phyloP scores from a whole-genome alignment of 2,329 filamentous ascomycete species.

The Colletotrichum sp. region DNA sequence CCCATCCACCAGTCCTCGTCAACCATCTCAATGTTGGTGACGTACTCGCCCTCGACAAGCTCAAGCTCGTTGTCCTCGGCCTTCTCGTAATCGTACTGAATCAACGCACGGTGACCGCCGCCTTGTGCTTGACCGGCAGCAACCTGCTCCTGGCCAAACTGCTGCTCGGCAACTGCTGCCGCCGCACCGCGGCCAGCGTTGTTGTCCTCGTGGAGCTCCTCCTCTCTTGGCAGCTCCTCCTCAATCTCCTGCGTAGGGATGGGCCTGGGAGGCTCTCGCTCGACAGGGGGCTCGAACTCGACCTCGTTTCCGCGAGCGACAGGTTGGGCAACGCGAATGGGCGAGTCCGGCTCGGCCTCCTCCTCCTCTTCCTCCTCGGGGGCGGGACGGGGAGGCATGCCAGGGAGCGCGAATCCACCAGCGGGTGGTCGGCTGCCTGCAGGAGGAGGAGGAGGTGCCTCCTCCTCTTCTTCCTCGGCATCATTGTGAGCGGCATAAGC shows the following conservation, averaged over 20 bases:
- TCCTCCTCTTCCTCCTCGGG: slow-evolving; percentile 61
- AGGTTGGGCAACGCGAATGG: slow-evolving; percentile 85
- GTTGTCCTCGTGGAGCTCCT: slow-evolving; percentile 65
- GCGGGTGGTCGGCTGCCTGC: slow-evolving; percentile 63
- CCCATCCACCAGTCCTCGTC: slow-evolving; percentile 99
- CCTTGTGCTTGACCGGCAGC: slow-evolving; percentile 33
- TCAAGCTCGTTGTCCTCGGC: slow-evolving; percentile 97
- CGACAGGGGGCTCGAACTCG: slow-evolving; percentile 53
- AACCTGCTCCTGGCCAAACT: slow-evolving; percentile 43
- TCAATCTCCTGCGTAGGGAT: slow-evolving; percentile 71
- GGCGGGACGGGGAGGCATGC: slow-evolving; percentile 68
- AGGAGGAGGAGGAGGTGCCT: slow-evolving; percentile 57
- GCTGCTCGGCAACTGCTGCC: slow-evolving; percentile 56
- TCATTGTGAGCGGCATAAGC: slow-evolving; percentile 32
- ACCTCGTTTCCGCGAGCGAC: slow-evolving; percentile 69
- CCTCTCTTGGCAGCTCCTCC: slow-evolving; percentile 65
- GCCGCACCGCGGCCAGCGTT: slow-evolving; percentile 65
- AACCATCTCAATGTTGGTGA: slow-evolving; percentile 95
- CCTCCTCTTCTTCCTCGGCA: slow-evolving; percentile 33
- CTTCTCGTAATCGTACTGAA: slow-evolving; percentile 97
- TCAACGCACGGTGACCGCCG: slow-evolving; percentile 74
- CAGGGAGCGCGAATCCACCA: slow-evolving; percentile 79
- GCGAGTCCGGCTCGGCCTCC: slow-evolving; percentile 70
- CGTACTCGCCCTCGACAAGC: slow-evolving; percentile 83
- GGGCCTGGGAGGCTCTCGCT: slow-evolving; percentile 58